Evolutionary conservation across 2,329 filamentous ascomycete genomes (phyloP).

Genomic region (Achaetomium macrosporum): DNA sequence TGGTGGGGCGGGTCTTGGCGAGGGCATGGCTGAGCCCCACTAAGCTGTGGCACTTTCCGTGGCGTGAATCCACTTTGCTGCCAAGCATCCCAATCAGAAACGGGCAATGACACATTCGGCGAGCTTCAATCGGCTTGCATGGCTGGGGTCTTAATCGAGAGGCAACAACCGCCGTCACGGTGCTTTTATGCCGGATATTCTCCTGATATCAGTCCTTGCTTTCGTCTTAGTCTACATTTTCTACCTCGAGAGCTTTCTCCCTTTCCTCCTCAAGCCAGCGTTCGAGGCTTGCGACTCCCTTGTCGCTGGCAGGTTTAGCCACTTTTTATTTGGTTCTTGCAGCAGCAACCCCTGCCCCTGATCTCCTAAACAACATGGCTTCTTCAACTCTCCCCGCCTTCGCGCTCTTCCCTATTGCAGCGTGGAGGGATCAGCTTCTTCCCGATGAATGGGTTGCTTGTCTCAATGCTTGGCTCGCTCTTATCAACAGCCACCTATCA

Average conservation of each 20-base stretch:
- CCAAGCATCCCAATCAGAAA: not conserved
- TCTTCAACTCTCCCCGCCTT: slow-evolving; percentile 55
- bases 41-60: slow-evolving; percentile 1
- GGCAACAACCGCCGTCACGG: not conserved
- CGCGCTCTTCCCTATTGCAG: slow-evolving; percentile 67
- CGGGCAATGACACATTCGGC: slow-evolving; percentile 37
- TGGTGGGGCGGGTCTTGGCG: slow-evolving; percentile 17
- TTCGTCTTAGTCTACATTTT: not conserved
- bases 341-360: slow-evolving; percentile 2
- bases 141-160: slow-evolving; percentile 1
- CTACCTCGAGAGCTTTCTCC: no score
- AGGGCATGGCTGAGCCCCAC: slow-evolving; percentile 15
- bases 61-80: slow-evolving; percentile 7
- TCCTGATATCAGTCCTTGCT: not conserved
- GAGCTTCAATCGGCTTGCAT: slow-evolving; percentile 16
- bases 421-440: slow-evolving; percentile 60
- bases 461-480: slow-evolving; percentile 67
- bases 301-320: not conserved
- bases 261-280: no score
- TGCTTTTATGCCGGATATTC: not conserved
- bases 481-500: slow-evolving; percentile 60
- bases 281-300: no score
- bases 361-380: slow-evolving; percentile 8
- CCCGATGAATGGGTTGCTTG: slow-evolving; percentile 71
- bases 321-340: not conserved